Evolutionary conservation across 2,329 filamentous ascomycete genomes (phyloP), one percentile per base, ranked within the genome.

Genomic region (Colletotrichum aenigma): DNA sequence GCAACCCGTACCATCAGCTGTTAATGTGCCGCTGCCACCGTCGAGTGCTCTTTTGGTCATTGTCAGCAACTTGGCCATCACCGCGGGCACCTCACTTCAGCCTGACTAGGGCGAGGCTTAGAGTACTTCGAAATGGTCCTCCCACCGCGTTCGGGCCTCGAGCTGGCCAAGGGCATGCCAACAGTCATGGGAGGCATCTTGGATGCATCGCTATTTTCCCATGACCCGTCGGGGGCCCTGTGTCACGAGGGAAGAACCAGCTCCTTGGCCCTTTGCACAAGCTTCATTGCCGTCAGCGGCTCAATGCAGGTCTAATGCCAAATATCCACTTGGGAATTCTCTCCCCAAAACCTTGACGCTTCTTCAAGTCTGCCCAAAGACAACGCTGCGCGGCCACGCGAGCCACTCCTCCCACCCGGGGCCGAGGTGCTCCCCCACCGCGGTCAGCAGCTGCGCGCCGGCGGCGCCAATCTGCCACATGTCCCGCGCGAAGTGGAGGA

Each of bases 381-480:
- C n/a, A 13, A 62, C 10, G 36, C 56, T 62, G 36, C 26, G 67
- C 24, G 67, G 67, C 67, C 67, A 70, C 3, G 36, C 56, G 32
- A 70, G 56, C 67, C 67, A 62, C 26, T 62, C 55, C 4, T 32
- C 26, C 56, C 36, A 61, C 10, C 21, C 56, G 7, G 34, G 48
- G 18, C 67, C 56, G 10, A 70, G 36, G 18, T 70, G 36, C 28
- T 62, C 67, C 7, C 8, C 34, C n/a, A 70, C n/a, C 13, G 34
- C 28, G 9, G 34, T 34, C 36, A 70, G 26, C 36, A 62, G 26
- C 7, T 76, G 69, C 55, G 43, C 62, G 16, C 79, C 79, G 6
- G 79, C 72, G 28, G 78, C 79, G 15, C 78, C 77, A n/a, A 83
- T 77, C 66, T 81, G 81, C 82, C 82, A 84, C 56, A 82, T 28